A percentile compares a stretch with the other conserved stretches of the same genome.
Evolutionary conservation across 2,329 filamentous ascomycete genomes (phyloP).

Genomic region (Torrubiellomyces zombiae): DNA sequence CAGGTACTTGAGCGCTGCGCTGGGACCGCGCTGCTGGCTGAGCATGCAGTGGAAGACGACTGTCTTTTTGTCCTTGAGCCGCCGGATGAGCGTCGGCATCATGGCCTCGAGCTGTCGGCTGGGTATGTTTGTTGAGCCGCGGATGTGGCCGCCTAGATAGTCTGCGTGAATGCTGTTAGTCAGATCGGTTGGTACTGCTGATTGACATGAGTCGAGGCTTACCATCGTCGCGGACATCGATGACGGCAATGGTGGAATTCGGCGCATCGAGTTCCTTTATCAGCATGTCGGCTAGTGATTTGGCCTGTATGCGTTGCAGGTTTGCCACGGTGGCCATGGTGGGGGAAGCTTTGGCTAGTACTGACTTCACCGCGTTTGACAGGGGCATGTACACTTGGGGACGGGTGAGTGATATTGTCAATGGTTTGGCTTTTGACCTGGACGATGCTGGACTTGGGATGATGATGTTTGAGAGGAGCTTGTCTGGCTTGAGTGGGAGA

Average conservation of each 20-base stretch:
- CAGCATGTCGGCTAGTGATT: slow-evolving; percentile 50
- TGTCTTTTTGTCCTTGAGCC: slow-evolving; percentile 57
- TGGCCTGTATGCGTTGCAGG: slow-evolving; percentile 50
- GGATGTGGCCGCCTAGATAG: slow-evolving; percentile 81
- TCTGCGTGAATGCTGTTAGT: no score
- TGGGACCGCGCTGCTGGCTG: slow-evolving; percentile 78
- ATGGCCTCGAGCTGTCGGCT: slow-evolving; percentile 54
- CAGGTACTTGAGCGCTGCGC: slow-evolving; percentile 66
- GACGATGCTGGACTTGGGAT: no score
- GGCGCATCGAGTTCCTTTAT: slow-evolving; percentile 27
- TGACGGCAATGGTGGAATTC: slow-evolving; percentile 44
- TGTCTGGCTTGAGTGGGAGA: no score
- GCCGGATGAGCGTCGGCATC: slow-evolving; percentile 69
- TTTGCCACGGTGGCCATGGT: slow-evolving; percentile 39
- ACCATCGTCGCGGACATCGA: slow-evolving; percentile 83
- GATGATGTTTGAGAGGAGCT: background rate
- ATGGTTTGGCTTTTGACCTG: no score
- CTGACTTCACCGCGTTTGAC: no score
- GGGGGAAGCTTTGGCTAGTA: no score
- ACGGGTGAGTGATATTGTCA: no score
- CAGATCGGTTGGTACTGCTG: background rate
- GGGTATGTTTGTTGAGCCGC: slow-evolving; percentile 59
- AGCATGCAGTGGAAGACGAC: slow-evolving; percentile 93
- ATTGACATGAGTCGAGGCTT: slow-evolving; percentile 9
- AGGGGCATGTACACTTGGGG: no score